Base-by-base conservation (phyloP, 2,329 filamentous ascomycete genomes). In the Geosmithia putterillii region DNA sequence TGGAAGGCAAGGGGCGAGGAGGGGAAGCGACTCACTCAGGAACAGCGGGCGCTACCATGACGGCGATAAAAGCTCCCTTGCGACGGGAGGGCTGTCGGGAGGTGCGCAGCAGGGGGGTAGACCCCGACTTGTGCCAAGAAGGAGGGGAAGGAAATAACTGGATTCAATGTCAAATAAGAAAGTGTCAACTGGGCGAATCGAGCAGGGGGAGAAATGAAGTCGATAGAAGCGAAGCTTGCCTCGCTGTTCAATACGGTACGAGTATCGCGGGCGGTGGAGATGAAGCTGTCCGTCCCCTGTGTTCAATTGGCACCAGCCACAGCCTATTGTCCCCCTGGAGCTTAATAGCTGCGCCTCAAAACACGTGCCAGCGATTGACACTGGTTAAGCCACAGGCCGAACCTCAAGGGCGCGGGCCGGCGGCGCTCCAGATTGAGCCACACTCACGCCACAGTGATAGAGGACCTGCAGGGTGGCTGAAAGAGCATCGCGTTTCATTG, bases 31-130 rank as follows among this genome's bases (percentile, higher is more conserved):
- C 79, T 56, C 70, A 86, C 82, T 86, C 83, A 53, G 82, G 82
- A 50, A 86, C 79, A 59, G 81, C 81, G 61, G 83, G 83, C 66
- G 78, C 75, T 61, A 84, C 74, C 81, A 85, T 85, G 56, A 65
- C 66, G 67, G 52, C 51, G 51, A 35, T 38, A 28, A 32, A 32
- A 45, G 44, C 44, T 45, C 35, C 34, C 40, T 40, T 22, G 42
- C 23, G 38, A 41, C 40, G 25, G 21, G 40, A 14, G 17, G 17
- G n/a, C 37, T 39, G 37, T 20, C 20, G 28, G 12, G 21, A 28
- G 39, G 21, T 41, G 7, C 22, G 18, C 37, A 21, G 20, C 17
- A 20, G 35, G 37, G 37, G 19, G 19, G 10, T 32, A 6, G 10
- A 32, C 3, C 28, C 28, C 28, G 28, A 32, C 28, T 32, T 32